Conservation (phyloP, 192 early-diverging fungal species). For the Spizellomyces sp. region DNA sequence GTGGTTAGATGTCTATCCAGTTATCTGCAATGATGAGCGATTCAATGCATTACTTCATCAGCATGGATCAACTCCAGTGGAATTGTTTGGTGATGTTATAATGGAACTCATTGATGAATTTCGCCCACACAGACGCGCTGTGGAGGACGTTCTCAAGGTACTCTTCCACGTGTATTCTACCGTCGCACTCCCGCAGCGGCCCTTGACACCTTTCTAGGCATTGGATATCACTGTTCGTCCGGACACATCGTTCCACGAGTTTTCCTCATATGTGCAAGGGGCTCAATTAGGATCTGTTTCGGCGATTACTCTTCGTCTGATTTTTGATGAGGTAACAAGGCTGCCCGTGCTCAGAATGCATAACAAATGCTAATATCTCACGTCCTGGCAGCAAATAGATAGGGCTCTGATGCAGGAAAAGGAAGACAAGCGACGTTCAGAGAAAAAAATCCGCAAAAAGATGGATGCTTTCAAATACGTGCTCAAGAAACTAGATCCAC, state of each 20-base stretch:
- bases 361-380: neutral
- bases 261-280: neutral
- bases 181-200: too few relatives aligned
- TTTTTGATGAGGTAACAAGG: neutral
- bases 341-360: neutral
- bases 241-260: neutral
- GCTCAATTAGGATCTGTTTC: neutral
- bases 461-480: slow-evolving; percentile 77
- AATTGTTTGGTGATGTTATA: slow-evolving; percentile 92
- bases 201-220: neutral
- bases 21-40: slow-evolving; percentile 68
- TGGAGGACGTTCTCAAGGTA: slow-evolving; percentile 67
- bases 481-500: slow-evolving; percentile 68
- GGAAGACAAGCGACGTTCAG: slow-evolving; percentile 72
- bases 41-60: slow-evolving; percentile 77
- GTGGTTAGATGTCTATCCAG: slow-evolving; percentile 86
- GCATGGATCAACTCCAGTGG: slow-evolving; percentile 82
- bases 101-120: slow-evolving; percentile 78
- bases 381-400: slow-evolving; percentile 47
- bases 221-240: slow-evolving; percentile 2
- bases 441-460: slow-evolving; percentile 68
- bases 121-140: slow-evolving; percentile 65
- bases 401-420: slow-evolving; percentile 62
- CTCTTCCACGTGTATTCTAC: neutral
- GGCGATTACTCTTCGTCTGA: neutral